Percentiles rank a stretch among this genome's conserved stretches.
These are phyloP conservation scores for Mycena polygramma DNA, from an alignment of 768 basidiomycete genomes.

Conservation along the genomic window DNA sequence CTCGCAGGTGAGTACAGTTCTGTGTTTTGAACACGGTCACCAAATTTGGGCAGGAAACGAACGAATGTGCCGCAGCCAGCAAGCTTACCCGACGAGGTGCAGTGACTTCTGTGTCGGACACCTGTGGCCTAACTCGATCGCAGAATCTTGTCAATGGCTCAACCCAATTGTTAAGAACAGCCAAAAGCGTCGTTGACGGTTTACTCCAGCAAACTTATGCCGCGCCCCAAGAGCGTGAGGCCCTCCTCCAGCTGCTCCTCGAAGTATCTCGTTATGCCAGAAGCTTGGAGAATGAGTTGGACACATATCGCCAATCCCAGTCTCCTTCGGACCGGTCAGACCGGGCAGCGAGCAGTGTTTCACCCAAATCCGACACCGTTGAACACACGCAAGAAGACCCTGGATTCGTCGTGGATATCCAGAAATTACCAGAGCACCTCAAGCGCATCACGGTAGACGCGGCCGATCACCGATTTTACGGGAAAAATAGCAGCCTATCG, in stretches of 20 bases:
- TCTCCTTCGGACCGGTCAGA: slow-evolving; percentile 19
- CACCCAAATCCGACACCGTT: slow-evolving; percentile 13
- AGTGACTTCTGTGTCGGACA: background rate
- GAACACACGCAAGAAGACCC: background rate
- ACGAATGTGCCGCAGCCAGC: background rate
- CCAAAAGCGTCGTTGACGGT: slow-evolving; percentile 24
- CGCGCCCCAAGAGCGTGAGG: slow-evolving; percentile 24
- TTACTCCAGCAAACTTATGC: slow-evolving; percentile 16
- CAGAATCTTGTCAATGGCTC: slow-evolving; percentile 2
- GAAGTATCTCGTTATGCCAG: slow-evolving; percentile 33
- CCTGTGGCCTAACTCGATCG: background rate
- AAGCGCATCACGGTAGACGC: slow-evolving; percentile 15
- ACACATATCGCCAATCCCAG: slow-evolving; percentile 12
- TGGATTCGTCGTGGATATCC: slow-evolving; percentile 18
- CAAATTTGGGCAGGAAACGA: slow-evolving; percentile 19
- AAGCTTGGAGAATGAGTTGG: slow-evolving; percentile 23
- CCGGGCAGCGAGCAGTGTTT: slow-evolving; percentile 1
- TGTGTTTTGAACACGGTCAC: background rate
- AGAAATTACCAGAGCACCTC: slow-evolving; percentile 30
- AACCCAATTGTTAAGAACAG: slow-evolving; percentile 1
- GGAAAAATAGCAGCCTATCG: slow-evolving; percentile 27
- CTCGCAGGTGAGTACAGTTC: slow-evolving; percentile 19
- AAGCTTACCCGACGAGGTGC: background rate
- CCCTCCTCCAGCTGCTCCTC: slow-evolving; percentile 27
- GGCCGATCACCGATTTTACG: slow-evolving; percentile 25